Percentiles rank a stretch among this genome's conserved stretches.
Conservation (phyloP, 805 yeast genomes). For the Teunomyces funiuensis region DNA sequence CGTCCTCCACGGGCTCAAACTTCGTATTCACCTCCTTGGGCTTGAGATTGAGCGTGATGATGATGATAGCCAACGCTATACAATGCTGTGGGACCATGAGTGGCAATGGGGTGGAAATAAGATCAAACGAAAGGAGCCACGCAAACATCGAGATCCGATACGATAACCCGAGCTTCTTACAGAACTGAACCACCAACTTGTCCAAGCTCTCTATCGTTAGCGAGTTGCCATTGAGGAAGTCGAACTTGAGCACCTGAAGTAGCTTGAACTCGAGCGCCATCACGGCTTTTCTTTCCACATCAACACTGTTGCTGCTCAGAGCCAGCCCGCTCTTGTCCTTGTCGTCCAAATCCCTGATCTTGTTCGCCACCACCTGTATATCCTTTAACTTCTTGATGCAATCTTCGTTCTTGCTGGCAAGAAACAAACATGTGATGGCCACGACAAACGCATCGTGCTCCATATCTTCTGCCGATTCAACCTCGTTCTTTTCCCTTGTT, state of each 20-base stretch:
- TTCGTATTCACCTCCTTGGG: constrained; percentile 24
- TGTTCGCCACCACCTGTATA: constrained; percentile 51
- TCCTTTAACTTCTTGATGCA: constrained; percentile 74
- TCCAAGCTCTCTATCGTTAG: constrained; percentile 46
- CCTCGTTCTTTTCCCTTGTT: constrained; percentile 24
- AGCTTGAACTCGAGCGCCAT: constrained; percentile 67
- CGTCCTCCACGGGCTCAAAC: constrained; percentile 11
- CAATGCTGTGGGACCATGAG: constrained; percentile 74
- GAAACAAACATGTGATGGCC: constrained; percentile 65
- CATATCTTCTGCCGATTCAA: constrained; percentile 22
- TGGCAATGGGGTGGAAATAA: constrained; percentile 65
- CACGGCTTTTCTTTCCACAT: constrained; percentile 55
- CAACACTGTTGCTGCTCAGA: constrained; percentile 26
- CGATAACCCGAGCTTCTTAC: constrained; percentile 48
- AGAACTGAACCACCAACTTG: constrained; percentile 60
- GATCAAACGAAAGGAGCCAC: constrained; percentile 79
- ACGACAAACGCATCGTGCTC: constrained; percentile 54
- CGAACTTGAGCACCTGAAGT: constrained; percentile 76
- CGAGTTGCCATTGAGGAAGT: constrained; percentile 62
- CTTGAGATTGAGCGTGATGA: constrained; percentile 55
- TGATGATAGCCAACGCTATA: constrained; percentile 66
- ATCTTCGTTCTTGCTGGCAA: constrained; percentile 80
- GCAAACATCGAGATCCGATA: constrained; percentile 53
- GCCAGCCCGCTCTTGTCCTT: constrained; percentile 25
- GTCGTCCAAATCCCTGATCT: constrained; percentile 34